Evolutionary conservation across 495 filamentous ascomycete genomes (phyloP).

Genomic region (Neurospora sp.): DNA sequence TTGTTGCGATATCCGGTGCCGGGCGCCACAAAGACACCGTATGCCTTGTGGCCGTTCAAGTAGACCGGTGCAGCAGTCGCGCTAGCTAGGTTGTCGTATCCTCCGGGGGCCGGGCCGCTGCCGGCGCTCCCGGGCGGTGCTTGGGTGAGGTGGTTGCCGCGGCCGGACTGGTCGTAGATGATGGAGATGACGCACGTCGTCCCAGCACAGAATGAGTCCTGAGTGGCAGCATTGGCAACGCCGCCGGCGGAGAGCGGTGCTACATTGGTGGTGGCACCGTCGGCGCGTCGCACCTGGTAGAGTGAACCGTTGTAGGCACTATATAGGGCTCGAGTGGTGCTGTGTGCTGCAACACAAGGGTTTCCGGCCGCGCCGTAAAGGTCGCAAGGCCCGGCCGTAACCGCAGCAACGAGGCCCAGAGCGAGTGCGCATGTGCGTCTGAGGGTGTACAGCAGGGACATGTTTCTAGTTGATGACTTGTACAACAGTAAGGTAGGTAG

Average conservation of each 20-base stretch:
- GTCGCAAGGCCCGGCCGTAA: neutral
- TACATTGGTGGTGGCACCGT: constrained; percentile 36
- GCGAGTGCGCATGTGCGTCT: neutral
- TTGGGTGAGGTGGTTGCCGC: constrained; percentile 47
- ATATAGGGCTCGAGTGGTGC: constrained; percentile 26
- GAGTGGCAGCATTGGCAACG: constrained; percentile 45
- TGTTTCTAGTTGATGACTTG: neutral
- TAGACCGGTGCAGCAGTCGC: constrained; percentile 49
- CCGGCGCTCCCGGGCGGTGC: constrained; percentile 41
- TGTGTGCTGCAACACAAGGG: neutral
- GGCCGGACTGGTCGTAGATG: constrained; percentile 51
- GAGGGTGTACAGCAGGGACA: neutral
- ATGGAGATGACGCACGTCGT: constrained; percentile 49
- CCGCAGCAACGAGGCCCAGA: neutral
- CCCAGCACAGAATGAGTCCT: constrained; percentile 46
- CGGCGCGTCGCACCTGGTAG: constrained; percentile 46
- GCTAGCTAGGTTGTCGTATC: constrained; percentile 45
- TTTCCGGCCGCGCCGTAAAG: neutral
- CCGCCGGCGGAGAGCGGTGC: constrained; percentile 36
- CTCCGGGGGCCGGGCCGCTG: constrained; percentile 39
- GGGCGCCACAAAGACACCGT: constrained; percentile 46
- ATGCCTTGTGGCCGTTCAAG: constrained; percentile 47
- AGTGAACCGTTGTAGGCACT: constrained; percentile 38
- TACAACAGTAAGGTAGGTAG: neutral
- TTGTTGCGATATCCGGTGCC: constrained; percentile 28